Evolutionary conservation across 1,284 basidiomycete species (phyloP).

Genomic region (Phylloboletellus chloephorus): DNA sequence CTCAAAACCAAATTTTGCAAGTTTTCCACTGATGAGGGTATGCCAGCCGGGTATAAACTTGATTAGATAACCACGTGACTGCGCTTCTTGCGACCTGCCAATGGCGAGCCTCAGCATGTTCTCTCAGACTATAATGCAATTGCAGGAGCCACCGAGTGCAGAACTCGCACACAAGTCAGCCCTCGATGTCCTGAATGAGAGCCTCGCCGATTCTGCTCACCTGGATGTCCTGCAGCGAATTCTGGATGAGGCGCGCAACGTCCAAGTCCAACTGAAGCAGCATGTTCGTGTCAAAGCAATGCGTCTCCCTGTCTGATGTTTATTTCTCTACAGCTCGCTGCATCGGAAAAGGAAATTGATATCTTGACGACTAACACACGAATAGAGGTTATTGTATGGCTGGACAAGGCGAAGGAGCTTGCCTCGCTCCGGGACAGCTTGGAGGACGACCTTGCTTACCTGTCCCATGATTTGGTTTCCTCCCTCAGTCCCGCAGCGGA

Average conservation of each 20-base stretch:
- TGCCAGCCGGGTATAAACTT: neutral
- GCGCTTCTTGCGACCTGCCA: neutral
- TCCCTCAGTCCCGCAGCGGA: slow-evolving; percentile 39
- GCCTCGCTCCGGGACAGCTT: slow-evolving; percentile 72
- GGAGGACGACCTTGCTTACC: slow-evolving; percentile 65
- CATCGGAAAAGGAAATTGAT: slow-evolving; percentile 46
- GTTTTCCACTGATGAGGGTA: too few species aligned
- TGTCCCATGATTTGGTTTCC: slow-evolving; percentile 65
- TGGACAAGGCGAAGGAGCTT: slow-evolving; percentile 65
- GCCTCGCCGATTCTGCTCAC: slow-evolving; percentile 43
- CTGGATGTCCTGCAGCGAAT: slow-evolving; percentile 42
- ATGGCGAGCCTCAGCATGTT: slow-evolving; percentile 33
- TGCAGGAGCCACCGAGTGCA: slow-evolving; percentile 45
- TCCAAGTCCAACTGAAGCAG: slow-evolving; percentile 36
- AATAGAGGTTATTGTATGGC: slow-evolving; percentile 38
- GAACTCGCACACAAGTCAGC: slow-evolving; percentile 39
- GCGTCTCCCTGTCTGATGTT: slow-evolving; percentile 22
- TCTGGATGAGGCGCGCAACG: slow-evolving; percentile 34
- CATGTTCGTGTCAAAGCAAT: slow-evolving; percentile 37
- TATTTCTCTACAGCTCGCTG: slow-evolving; percentile 52
- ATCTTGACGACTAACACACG: slow-evolving; percentile 43
- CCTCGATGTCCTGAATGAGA: slow-evolving; percentile 42
- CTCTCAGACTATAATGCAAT: slow-evolving; percentile 43
- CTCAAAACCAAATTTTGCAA: too few species aligned
- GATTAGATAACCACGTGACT: slow-evolving; percentile 27